Conservation (phyloP, 2,329 filamentous ascomycete genomes). For the Gnomoniopsis smithogilvyi region DNA sequence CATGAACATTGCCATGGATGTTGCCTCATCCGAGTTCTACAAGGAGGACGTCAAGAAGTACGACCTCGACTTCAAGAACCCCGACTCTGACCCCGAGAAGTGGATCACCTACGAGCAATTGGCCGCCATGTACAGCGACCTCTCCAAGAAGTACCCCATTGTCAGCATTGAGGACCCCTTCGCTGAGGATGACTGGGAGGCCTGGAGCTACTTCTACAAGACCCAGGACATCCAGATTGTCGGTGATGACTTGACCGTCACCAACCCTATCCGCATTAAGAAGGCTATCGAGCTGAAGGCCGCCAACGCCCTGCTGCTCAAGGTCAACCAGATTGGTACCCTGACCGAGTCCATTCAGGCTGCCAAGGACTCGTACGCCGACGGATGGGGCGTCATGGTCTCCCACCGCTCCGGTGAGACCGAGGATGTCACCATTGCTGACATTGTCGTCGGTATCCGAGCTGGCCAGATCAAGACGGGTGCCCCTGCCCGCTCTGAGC, state of each 20-base stretch:
- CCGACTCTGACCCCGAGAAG: slow-evolving; percentile 90
- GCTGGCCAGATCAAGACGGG: slow-evolving; percentile 98
- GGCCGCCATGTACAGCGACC: slow-evolving; percentile 82
- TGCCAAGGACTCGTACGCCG: slow-evolving; percentile 95
- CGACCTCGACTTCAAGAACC: slow-evolving; percentile 99
- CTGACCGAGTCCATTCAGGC: slow-evolving; percentile 98
- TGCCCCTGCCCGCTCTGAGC: slow-evolving; percentile 93
- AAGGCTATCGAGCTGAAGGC: slow-evolving; percentile 99
- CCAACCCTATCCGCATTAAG: slow-evolving; percentile 99
- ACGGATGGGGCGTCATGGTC: slow-evolving; percentile 98
- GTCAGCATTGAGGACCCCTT: slow-evolving; percentile 99
- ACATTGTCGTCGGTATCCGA: slow-evolving; percentile 95
- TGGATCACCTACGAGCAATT: slow-evolving; percentile 99
- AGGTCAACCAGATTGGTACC: slow-evolving; percentile 99
- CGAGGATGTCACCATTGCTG: slow-evolving; percentile 98
- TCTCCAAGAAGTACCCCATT: slow-evolving; percentile 95
- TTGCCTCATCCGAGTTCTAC: slow-evolving; percentile 99
- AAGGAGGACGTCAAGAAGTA: slow-evolving; percentile 98
- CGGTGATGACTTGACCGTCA: slow-evolving; percentile 97
- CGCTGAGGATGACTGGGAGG: slow-evolving; percentile 99
- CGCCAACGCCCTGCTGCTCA: slow-evolving; percentile 95
- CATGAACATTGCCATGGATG: slow-evolving; percentile 98
- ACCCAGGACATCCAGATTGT: slow-evolving; percentile 98
- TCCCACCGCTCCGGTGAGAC: slow-evolving; percentile 99
- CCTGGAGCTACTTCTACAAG: slow-evolving; percentile 99